These are phyloP conservation scores for Exserohilum rostratum DNA, from an alignment of 2,329 filamentous ascomycete species.

Conservation along the genomic window DNA sequence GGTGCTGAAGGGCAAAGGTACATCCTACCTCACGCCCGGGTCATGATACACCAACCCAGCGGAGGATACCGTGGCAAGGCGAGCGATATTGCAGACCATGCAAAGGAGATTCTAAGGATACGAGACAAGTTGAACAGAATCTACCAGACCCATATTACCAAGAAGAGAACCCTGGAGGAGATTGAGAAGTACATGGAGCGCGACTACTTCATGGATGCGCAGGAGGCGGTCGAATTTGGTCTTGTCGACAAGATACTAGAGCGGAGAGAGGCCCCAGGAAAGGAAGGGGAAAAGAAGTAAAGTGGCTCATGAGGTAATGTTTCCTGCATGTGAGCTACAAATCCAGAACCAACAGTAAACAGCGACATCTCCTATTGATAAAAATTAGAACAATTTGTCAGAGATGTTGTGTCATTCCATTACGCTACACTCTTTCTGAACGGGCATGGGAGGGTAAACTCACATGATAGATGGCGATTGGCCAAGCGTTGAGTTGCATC, in stretches of 20 bases:
- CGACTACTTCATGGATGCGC: conserved; percentile 89
- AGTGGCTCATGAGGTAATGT: no score
- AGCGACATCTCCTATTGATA: background rate
- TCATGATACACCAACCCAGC: conserved; percentile 97
- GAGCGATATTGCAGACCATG: conserved; percentile 91
- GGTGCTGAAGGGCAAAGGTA: conserved; percentile 84
- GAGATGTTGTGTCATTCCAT: no score
- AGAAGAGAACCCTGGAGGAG: conserved; percentile 75
- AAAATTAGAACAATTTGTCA: background rate
- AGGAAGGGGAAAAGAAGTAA: conserved; percentile 34
- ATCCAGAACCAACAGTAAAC: background rate
- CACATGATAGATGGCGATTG: background rate
- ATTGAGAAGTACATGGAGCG: conserved; percentile 96
- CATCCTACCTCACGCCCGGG: conserved; percentile 87
- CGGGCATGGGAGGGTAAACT: no score
- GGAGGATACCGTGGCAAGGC: conserved; percentile 73
- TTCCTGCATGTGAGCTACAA: background rate
- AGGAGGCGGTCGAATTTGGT: conserved; percentile 87
- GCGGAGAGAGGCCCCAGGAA: conserved; percentile 60
- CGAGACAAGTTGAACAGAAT: conserved; percentile 88
- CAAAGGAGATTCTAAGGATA: conserved; percentile 91
- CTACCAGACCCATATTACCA: conserved; percentile 84
- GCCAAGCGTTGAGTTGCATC: background rate
- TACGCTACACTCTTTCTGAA: no score
- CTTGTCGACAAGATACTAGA: conserved; percentile 89